Evolutionary conservation across 2,329 filamentous ascomycete species (phyloP), one percentile per base, ranked within the genome.

Genomic region (Pseudocercospora fuligena): DNA sequence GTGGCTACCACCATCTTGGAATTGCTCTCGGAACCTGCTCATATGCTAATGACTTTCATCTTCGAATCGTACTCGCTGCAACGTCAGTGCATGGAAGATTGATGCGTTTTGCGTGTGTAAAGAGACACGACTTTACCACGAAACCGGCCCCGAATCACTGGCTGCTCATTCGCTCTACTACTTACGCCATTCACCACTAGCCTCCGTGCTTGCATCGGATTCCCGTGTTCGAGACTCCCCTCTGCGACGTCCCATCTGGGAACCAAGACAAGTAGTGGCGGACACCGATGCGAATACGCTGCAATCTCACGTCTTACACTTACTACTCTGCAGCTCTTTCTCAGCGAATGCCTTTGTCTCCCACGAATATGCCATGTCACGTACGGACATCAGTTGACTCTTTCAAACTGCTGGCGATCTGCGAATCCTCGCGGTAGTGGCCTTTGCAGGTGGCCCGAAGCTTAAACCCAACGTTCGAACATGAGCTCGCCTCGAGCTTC

Each of bases 401-500:
- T 19, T 3, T 7, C 11, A 19, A 12, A 12, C 19, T 25, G 9
- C 9, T 21, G 47, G 16, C 47, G 2, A 25, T 25, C 47, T 21
- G 23, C 47, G 19, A 51, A 21, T 51, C 8, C 9, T 25, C 25
- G 25, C 51, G 5, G 21, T 54, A 29, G 25, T 27, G 3, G 25
- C 11, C 1, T 6, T 27, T 29, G 25, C 51, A 25, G 51, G 23
- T 54, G 25, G 25, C 23, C 49, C 14, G 25, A 54, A 54, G 51
- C 51, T 29, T 54, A 54, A 54, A 54, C 16, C 51, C 25, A n/a
- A 54, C 51, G 11, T n/a, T 54, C 51, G 21, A 54, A 54, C 21
- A 60, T 60, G 57, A 43, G 29, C 57, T 25, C 57, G 19, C 57
- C 57, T 23, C 57, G 33, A 46, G 21, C 57, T 23, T 43, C 57